Base-by-base conservation (phyloP, 2,329 filamentous ascomycete genomes). In the Chalaropsis ovoidea region DNA sequence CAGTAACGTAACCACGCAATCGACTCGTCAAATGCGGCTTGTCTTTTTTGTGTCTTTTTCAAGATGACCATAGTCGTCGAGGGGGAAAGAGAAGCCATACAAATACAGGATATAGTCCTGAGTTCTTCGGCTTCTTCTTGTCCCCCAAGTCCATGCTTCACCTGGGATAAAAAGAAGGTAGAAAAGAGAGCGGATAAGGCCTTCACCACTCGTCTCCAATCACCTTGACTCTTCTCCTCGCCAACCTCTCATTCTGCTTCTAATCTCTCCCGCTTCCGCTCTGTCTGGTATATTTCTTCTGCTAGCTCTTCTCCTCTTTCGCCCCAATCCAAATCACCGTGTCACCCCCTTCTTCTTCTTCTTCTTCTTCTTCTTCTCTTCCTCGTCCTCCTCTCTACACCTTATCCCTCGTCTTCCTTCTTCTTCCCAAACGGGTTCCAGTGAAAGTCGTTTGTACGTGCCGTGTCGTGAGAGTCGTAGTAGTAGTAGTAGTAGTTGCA, bases 401-500 rank as follows among this genome's bases (percentile, higher is more conserved):
- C 52, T 31, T 19, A 56, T 31, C 52, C 52, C 24, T 56, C 52
- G 47, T 15, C 17, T 49, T 63, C 52, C 43, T 60, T 45, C 56
- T 60, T 61, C 52, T 58, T 49, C 41, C 58, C 64, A 62, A 65
- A 45, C 49, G 47, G 45, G 41, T 42, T 41, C 15, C 27, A 49
- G 42, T 47, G 41, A 62, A 67, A 63, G 65, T 63, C 41, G 42
- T 39, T 56, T 52, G 31, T 66, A 47, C 54, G 52, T 62, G 62
- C 41, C 58, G 61, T 67, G 56, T 60, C 41, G 31, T 63, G 31
- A 67, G 56, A 65, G 58, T 61, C 43, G 43, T 62, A 65, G 62
- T 56, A 54, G 52, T 49, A 49, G 43, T 62, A 65, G 62, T 56
- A 54, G 52, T 49, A 49, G 45, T 56, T 31, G 52, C 52, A 56